Evolutionary conservation across 2,329 filamentous ascomycete genomes (phyloP).

Genomic region (Stromatinia cepivora): DNA sequence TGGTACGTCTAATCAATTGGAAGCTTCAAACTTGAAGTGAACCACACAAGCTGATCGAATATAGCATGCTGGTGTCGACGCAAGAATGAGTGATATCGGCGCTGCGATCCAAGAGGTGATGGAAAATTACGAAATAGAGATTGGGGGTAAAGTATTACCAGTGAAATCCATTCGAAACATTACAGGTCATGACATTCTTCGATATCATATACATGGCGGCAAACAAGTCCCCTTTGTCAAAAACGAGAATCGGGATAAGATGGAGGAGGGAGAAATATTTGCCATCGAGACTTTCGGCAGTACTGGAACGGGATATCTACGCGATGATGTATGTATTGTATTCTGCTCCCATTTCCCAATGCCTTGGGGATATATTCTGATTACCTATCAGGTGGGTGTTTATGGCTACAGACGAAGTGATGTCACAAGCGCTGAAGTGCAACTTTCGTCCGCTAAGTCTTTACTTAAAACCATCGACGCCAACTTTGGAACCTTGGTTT

Average conservation of each 20-base stretch:
- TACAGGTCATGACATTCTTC: constrained; percentile 55
- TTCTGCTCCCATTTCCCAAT: constrained; percentile 7
- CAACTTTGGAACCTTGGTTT: constrained; percentile 63
- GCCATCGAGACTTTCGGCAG: constrained; percentile 60
- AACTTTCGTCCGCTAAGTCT: constrained; percentile 55
- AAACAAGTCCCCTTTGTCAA: constrained; percentile 58
- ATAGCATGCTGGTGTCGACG: constrained; percentile 54
- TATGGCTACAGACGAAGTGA: constrained; percentile 53
- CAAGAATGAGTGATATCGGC: constrained; percentile 54
- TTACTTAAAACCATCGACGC: constrained; percentile 59
- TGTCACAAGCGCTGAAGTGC: constrained; percentile 43
- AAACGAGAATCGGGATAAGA: constrained; percentile 50
- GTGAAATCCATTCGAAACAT: constrained; percentile 55
- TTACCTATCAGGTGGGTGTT: constrained; percentile 45
- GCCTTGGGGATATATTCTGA: constrained; percentile 23
- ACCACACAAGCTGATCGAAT: constrained; percentile 15
- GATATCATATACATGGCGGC: constrained; percentile 56
- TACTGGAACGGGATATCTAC: constrained; percentile 51
- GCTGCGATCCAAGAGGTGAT: constrained; percentile 58
- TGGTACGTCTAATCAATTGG: constrained; percentile 25
- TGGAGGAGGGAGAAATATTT: constrained; percentile 60
- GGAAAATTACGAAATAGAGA: constrained; percentile 59
- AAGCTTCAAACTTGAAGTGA: background rate
- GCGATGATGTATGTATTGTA: constrained; percentile 47
- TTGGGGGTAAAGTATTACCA: constrained; percentile 50